These are phyloP conservation scores for Hypoxylon sp. DNA, from an alignment of 2,329 filamentous ascomycete genomes.

Conservation along the genomic window DNA sequence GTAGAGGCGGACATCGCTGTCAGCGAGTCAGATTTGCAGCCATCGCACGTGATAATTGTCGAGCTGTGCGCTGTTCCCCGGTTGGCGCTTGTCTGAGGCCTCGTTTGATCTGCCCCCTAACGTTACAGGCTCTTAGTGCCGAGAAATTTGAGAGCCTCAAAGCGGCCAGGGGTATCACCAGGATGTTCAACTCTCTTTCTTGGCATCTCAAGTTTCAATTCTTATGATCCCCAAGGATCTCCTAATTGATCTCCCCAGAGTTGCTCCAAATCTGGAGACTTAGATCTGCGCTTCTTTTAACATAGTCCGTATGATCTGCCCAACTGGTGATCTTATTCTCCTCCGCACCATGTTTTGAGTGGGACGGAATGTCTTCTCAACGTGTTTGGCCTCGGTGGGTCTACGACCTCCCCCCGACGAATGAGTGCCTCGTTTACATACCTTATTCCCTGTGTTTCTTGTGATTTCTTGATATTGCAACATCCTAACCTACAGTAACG, in stretches of 20 bases:
- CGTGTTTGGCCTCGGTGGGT: constrained; percentile 43
- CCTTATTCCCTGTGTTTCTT: constrained; percentile 37
- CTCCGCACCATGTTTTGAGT: constrained; percentile 40
- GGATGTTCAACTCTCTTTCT: constrained; percentile 26
- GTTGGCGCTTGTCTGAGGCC: constrained; percentile 35
- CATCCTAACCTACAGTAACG: constrained; percentile 16
- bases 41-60: constrained; percentile 25
- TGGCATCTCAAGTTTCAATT: constrained; percentile 45
- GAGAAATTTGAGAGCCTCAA: constrained; percentile 41
- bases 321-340: constrained; percentile 44
- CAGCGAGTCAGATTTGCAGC: constrained; percentile 11
- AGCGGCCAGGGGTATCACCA: constrained; percentile 14
- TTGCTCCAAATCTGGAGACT: constrained; percentile 37
- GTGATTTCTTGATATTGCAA: constrained; percentile 25
- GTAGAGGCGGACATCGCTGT: not conserved
- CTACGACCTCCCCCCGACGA: constrained; percentile 32
- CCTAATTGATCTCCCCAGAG: constrained; percentile 42
- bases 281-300: constrained; percentile 38
- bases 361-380: constrained; percentile 32
- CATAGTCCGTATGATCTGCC: constrained; percentile 48
- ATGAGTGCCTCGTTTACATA: constrained; percentile 29
- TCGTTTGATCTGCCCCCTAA: constrained; percentile 42
- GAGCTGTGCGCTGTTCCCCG: constrained; percentile 2
- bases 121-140: constrained; percentile 36
- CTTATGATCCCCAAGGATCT: constrained; percentile 44